Evolutionary conservation across 768 basidiomycete species (phyloP).

Genomic region (Lactarius hengduanensis): DNA sequence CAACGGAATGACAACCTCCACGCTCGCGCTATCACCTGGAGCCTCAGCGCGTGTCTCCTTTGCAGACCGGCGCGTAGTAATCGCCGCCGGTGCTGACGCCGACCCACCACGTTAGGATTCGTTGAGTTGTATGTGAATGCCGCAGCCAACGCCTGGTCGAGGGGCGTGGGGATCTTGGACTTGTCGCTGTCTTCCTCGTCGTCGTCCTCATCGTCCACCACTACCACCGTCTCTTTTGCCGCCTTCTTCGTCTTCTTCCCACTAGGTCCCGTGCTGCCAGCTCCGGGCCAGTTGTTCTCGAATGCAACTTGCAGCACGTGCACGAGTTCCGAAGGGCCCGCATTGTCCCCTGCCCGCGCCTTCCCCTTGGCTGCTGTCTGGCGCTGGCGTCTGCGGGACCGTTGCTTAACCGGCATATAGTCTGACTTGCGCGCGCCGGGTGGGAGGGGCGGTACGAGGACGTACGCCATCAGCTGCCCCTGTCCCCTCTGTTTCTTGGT

Average conservation of each 20-base stretch:
- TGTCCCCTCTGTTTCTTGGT: too few species aligned
- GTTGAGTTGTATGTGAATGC: slow-evolving; percentile 17
- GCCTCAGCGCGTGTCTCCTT: background rate
- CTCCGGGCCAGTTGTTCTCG: slow-evolving; percentile 13
- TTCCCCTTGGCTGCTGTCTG: background rate
- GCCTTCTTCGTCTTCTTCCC: background rate
- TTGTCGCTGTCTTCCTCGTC: background rate
- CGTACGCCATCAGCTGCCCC: too few species aligned
- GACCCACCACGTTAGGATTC: slow-evolving; percentile 2
- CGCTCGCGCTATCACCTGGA: background rate
- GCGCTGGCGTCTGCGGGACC: too few species aligned
- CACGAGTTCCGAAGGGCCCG: slow-evolving; percentile 1
- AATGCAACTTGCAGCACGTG: slow-evolving; percentile 18
- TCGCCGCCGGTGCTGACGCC: background rate
- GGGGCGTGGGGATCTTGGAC: background rate
- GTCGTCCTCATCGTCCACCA: background rate
- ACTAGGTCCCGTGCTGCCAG: background rate
- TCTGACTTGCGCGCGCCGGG: too few species aligned
- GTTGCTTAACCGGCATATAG: too few species aligned
- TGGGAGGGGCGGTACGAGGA: too few species aligned
- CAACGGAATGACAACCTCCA: background rate
- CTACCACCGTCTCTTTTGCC: background rate
- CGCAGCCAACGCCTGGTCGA: slow-evolving; percentile 1
- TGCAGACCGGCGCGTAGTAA: background rate
- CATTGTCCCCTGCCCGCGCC: background rate